Evolutionary conservation across 495 filamentous ascomycete species (phyloP), one percentile per base, ranked within the genome.

Genomic region (Lepraria neglecta): DNA sequence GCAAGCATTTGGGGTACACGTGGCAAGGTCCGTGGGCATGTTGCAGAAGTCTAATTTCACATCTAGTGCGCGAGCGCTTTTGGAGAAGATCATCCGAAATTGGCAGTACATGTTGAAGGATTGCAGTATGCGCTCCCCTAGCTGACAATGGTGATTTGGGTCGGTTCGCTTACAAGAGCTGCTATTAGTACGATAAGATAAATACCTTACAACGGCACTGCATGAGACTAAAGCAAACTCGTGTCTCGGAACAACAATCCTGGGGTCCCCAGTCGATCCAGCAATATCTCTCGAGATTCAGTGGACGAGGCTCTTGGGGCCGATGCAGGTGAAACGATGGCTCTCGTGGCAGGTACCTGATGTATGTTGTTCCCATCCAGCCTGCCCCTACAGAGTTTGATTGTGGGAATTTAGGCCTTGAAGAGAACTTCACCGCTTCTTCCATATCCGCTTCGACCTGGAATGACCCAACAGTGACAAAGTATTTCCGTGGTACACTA

Each of bases 111-210:
- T 11, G n/a, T 35, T 4, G 14, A 17, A 19, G 15, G 35, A 33
- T 17, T 28, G 30, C 28, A 24, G 10, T 31, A 57, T 57, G 54
- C 54, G 38, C 38, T 57, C 35, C 38, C 14, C 6, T 44, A 19
- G 11, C 35, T 44, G 54, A 57, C 35, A 6, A 28, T 11, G 27
- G 35, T 38, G 38, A 28, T 45, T 30, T 44, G 54, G 35, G 10
- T 57, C 54, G 35, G 54, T 35, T 57, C 35, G 21, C 24, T 31
- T 14, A 43, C 21, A 14, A 35, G 35, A n/a, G 35, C n/a, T 44
- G 35, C 28, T 27, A 30, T n/a, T 45, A 57, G 54, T 14, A 57
- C 54, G 54, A 42, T 57, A 57, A 57, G 35, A 44, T 31, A 38
- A 54, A 3, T 19, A 54, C 30, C 30, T 33, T 38, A 28, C 51